phyloP scores from a whole-genome alignment of 1,139 yeast species.

The Taphrina sp. region DNA sequence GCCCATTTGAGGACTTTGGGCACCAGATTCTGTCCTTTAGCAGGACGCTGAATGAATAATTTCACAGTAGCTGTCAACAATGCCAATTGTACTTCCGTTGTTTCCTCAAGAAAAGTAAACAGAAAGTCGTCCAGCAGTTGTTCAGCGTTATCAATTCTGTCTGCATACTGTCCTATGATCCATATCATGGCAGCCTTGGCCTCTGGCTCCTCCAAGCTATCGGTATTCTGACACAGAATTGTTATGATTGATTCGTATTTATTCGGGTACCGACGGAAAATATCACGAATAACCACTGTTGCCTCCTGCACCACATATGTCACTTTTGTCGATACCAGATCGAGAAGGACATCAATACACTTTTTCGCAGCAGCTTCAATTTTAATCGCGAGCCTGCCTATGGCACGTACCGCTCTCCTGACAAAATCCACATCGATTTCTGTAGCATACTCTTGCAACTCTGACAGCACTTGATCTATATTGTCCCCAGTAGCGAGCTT shows the following conservation, averaged over 20 bases:
- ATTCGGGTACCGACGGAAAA: conserved; percentile 72
- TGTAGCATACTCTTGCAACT: conserved; percentile 79
- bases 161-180: conserved; percentile 76
- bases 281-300: conserved; percentile 70
- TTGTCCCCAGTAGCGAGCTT: conserved; percentile 68
- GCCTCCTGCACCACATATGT: conserved; percentile 80
- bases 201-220: conserved; percentile 66
- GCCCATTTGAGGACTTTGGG: conserved; percentile 64
- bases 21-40: conserved; percentile 56
- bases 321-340: conserved; percentile 62
- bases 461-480: conserved; percentile 62
- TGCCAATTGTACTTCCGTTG: conserved; percentile 70
- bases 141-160: conserved; percentile 52
- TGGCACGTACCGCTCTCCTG: conserved; percentile 80
- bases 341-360: conserved; percentile 64
- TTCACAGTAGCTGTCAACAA: conserved; percentile 73
- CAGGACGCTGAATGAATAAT: conserved; percentile 59
- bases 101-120: conserved; percentile 56
- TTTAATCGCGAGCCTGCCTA: conserved; percentile 84
- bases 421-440: conserved; percentile 85
- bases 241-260: conserved; percentile 49
- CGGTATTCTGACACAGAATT: conserved; percentile 50
- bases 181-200: conserved; percentile 77
- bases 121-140: conserved; percentile 52
- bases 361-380: conserved; percentile 57